Conservation (phyloP, 2,329 filamentous ascomycete genomes). For the Penicillium janthinellum region DNA sequence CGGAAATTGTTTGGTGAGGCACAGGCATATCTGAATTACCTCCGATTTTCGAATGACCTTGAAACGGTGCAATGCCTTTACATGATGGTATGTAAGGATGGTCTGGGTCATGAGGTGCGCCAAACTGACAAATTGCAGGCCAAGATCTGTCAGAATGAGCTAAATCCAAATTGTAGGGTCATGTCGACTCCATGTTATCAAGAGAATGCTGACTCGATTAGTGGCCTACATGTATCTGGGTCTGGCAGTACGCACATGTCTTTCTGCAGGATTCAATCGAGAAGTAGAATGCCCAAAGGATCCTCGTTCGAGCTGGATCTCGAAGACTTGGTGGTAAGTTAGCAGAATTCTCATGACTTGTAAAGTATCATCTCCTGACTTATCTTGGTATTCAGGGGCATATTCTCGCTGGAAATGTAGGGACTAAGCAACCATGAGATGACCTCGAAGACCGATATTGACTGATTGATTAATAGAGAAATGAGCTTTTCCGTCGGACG, state of each 20-base stretch:
- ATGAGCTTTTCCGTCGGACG: constrained; percentile 53
- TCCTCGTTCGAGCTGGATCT: constrained; percentile 42
- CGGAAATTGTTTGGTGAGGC: constrained; percentile 50
- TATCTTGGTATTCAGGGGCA: constrained; percentile 35
- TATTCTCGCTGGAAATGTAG: constrained; percentile 51
- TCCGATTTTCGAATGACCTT: constrained; percentile 50
- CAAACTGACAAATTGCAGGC: constrained; percentile 33
- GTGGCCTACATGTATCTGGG: constrained; percentile 54
- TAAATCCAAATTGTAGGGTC: constrained; percentile 48
- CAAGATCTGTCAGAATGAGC: constrained; percentile 54
- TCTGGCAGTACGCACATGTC: constrained; percentile 50
- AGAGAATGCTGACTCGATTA: constrained; percentile 13
- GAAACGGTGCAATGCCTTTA: constrained; percentile 54
- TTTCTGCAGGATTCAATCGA: constrained; percentile 53
- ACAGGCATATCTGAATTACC: constrained; percentile 40
- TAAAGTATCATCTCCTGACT: background rate
- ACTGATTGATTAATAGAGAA: constrained; percentile 35
- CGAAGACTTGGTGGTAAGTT: constrained; percentile 52
- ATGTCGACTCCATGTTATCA: too few species aligned
- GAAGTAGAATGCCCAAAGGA: constrained; percentile 40
- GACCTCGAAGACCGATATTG: background rate
- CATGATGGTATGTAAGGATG: constrained; percentile 41
- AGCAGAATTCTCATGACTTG: background rate
- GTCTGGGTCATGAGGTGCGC: background rate
- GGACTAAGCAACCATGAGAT: background rate